A percentile compares a stretch with the other conserved stretches of the same genome.
phyloP scores from a whole-genome alignment of 805 yeast species.

The Clavispora phyllophila region DNA sequence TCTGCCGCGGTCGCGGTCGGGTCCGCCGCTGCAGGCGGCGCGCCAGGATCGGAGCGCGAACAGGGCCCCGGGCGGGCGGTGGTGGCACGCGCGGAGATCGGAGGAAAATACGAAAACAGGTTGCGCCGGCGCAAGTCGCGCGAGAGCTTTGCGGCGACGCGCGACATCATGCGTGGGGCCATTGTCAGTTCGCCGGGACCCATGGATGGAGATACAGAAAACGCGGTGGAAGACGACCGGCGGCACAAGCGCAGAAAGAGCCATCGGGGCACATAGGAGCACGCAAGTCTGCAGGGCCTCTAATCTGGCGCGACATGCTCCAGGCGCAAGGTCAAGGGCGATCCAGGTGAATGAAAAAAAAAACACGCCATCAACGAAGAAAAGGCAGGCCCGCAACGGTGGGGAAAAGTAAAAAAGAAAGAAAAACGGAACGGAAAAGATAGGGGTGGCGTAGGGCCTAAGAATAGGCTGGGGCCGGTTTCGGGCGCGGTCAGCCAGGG shows the following conservation, averaged over 20 bases:
- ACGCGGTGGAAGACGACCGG: constrained; percentile 6
- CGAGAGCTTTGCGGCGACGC: not conserved
- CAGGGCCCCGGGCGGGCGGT: too few species aligned
- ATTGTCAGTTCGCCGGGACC: not conserved
- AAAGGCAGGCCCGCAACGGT: too few species aligned
- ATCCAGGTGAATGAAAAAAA: too few species aligned
- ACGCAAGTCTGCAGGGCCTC: not conserved
- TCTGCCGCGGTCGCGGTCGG: too few species aligned
- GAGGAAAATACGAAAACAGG: constrained; percentile 16
- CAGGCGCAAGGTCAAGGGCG: not conserved
- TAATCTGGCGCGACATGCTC: not conserved
- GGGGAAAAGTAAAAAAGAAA: not conserved
- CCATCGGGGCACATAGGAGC: constrained; percentile 2
- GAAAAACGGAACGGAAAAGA: too few species aligned
- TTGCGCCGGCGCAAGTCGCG: constrained; percentile 13
- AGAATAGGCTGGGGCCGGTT: too few species aligned
- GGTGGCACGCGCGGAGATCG: too few species aligned
- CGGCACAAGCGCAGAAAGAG: constrained; percentile 4
- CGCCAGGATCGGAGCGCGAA: too few species aligned
- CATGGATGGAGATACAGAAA: not conserved
- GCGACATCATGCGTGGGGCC: not conserved
- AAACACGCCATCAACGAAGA: too few species aligned
- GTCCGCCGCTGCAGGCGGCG: too few species aligned
- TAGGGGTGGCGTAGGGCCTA: too few species aligned
- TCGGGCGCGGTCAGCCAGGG: too few species aligned